phyloP scores from a whole-genome alignment of 2,329 filamentous ascomycete species.

The Diatrype stigma region DNA sequence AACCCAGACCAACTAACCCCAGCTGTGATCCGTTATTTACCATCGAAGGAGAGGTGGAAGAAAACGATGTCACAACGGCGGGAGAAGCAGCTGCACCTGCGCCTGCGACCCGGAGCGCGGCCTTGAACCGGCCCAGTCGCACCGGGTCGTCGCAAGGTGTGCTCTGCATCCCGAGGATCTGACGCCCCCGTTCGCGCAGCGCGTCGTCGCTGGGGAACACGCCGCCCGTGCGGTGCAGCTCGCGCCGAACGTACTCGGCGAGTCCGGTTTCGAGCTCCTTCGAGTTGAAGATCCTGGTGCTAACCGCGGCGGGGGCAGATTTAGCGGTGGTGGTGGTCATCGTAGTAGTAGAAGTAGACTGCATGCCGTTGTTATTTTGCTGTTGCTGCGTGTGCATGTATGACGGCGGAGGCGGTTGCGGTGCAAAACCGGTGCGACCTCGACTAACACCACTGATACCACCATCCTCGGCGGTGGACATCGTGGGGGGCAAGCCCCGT shows the following conservation, averaged over 20 bases:
- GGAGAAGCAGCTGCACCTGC: not conserved
- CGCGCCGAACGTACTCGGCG: slow-evolving; percentile 40
- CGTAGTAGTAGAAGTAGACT: not conserved
- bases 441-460: not conserved
- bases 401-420: too few species aligned
- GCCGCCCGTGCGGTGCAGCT: slow-evolving; percentile 34
- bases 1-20: not conserved
- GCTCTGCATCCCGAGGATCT: slow-evolving; percentile 40
- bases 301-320: too few species aligned
- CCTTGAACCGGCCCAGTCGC: slow-evolving; percentile 52
- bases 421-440: not conserved
- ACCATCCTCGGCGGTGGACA: slow-evolving; percentile 27
- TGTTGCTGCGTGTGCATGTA: too few species aligned
- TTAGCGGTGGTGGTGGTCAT: not conserved
- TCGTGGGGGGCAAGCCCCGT: slow-evolving; percentile 55
- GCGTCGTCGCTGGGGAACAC: slow-evolving; percentile 44
- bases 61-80: not conserved
- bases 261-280: slow-evolving; percentile 55
- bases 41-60: not conserved
- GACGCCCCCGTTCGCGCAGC: slow-evolving; percentile 42
- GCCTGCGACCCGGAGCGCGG: slow-evolving; percentile 30
- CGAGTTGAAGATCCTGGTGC: slow-evolving; percentile 51
- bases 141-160: slow-evolving; percentile 53
- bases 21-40: not conserved
- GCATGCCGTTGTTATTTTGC: too few species aligned